These are phyloP conservation scores for Ascochyta pisi DNA, from an alignment of 2,329 filamentous ascomycete species.

Conservation along the genomic window DNA sequence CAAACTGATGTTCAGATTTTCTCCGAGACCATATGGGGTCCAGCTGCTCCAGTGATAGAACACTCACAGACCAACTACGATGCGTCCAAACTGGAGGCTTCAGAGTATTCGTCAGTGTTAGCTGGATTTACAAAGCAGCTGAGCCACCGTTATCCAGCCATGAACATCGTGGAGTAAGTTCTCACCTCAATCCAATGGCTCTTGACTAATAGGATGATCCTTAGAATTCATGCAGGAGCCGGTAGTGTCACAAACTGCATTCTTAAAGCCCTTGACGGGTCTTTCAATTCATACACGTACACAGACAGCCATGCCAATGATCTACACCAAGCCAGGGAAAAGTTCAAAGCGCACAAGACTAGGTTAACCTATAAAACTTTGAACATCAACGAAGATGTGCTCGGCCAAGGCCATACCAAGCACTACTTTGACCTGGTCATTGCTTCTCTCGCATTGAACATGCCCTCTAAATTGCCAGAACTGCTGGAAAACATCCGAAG, in stretches of 20 bases:
- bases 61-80: background rate
- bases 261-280: slow-evolving; percentile 2
- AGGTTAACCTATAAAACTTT: slow-evolving; percentile 18
- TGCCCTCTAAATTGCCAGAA: slow-evolving; percentile 11
- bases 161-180: slow-evolving; percentile 6
- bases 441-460: slow-evolving; percentile 24
- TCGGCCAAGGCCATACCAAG: slow-evolving; percentile 19
- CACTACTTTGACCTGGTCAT: slow-evolving; percentile 28
- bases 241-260: slow-evolving; percentile 13
- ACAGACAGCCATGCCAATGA: slow-evolving; percentile 20
- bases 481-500: slow-evolving; percentile 19
- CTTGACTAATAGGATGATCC: background rate
- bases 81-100: background rate
- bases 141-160: slow-evolving; percentile 1
- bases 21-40: slow-evolving; percentile 19
- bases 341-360: background rate
- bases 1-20: slow-evolving; percentile 14
- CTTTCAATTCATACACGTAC: slow-evolving; percentile 21
- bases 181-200: no score
- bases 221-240: slow-evolving; percentile 14
- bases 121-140: background rate
- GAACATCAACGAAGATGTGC: slow-evolving; percentile 13
- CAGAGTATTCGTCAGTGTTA: background rate
- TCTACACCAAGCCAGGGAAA: background rate
- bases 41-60: background rate